Conservation (phyloP, 2,329 filamentous ascomycete genomes). For the Aspergillus sp. region DNA sequence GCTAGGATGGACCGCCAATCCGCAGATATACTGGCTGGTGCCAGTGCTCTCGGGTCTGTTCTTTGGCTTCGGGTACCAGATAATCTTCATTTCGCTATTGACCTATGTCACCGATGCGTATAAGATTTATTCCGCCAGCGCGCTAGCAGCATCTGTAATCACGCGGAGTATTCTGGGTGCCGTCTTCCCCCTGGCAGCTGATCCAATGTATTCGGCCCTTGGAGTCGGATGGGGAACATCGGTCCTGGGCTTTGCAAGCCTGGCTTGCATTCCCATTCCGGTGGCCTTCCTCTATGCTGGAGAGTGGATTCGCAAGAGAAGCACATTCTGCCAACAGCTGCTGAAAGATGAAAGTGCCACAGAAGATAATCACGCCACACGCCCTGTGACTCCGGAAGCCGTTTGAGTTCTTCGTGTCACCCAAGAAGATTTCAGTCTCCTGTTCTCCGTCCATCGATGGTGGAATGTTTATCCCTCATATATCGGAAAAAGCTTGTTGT, state of each 20-base stretch:
- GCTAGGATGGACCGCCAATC: constrained; percentile 62
- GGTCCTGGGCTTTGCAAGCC: constrained; percentile 42
- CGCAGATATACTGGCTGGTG: constrained; percentile 53
- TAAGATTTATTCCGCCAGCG: constrained; percentile 63
- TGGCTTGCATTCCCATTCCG: constrained; percentile 44
- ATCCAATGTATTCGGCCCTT: constrained; percentile 40
- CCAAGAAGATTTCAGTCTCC: background rate
- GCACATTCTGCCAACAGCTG: constrained; percentile 35
- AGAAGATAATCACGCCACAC: background rate
- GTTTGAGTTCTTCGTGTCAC: background rate
- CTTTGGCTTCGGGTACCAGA: constrained; percentile 63
- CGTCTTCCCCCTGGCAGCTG: constrained; percentile 57
- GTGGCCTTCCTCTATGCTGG: constrained; percentile 39
- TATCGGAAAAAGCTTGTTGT: too few relatives aligned
- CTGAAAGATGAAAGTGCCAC: constrained; percentile 25
- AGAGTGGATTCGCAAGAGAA: constrained; percentile 30
- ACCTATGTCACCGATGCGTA: constrained; percentile 71
- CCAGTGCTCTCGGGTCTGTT: constrained; percentile 63
- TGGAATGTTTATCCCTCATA: background rate
- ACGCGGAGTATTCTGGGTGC: constrained; percentile 55
- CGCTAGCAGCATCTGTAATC: constrained; percentile 55
- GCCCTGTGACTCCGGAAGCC: background rate
- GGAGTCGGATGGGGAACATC: constrained; percentile 47
- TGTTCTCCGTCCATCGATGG: background rate
- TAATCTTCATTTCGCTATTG: constrained; percentile 65